A percentile compares a stretch with the other conserved stretches of the same genome.
Conservation (phyloP, 352 stramenopile genomes). For the Pythium apleroticum region DNA sequence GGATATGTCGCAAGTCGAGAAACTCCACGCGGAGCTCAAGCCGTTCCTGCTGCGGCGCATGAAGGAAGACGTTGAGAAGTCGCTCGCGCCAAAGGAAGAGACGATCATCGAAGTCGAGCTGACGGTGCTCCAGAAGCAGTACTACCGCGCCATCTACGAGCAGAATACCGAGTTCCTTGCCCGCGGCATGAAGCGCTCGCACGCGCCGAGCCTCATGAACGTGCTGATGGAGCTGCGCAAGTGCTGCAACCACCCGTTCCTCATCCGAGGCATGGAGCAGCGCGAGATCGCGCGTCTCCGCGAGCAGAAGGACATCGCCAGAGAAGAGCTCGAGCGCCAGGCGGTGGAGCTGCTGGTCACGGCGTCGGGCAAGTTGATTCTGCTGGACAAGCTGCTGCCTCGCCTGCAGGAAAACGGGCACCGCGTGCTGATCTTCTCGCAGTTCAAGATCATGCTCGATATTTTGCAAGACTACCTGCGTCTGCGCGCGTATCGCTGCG, state of each 20-base stretch:
- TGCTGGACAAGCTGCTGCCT: slow-evolving; percentile 99
- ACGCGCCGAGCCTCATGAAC: slow-evolving; percentile 89
- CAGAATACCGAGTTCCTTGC: slow-evolving; percentile 92
- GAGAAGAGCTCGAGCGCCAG: slow-evolving; percentile 56
- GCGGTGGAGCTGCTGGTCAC: slow-evolving; percentile 91
- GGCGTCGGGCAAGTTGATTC: slow-evolving; percentile 96
- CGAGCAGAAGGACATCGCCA: slow-evolving; percentile 49
- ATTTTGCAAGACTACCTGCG: slow-evolving; percentile 99
- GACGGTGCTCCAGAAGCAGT: slow-evolving; percentile 90
- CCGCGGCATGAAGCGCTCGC: slow-evolving; percentile 60
- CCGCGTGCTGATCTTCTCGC: slow-evolving; percentile 98
- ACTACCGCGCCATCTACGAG: slow-evolving; percentile 92
- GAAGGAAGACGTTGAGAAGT: slow-evolving; percentile 91
- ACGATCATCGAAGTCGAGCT: slow-evolving; percentile 92
- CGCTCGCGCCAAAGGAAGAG: slow-evolving; percentile 86
- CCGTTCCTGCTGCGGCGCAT: slow-evolving; percentile 84
- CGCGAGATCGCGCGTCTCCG: slow-evolving; percentile 62
- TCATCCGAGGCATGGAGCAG: slow-evolving; percentile 90
- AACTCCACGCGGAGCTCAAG: slow-evolving; percentile 85
- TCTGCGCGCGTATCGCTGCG: slow-evolving; percentile 90
- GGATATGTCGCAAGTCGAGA: slow-evolving; percentile 83
- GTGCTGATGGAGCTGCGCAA: slow-evolving; percentile 94
- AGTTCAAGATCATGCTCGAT: slow-evolving; percentile 99
- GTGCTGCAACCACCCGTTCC: slow-evolving; percentile 94
- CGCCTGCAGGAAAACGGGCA: slow-evolving; percentile 95